Percentiles rank a stretch among this genome's conserved stretches.
These are phyloP conservation scores for Coniochaeta sp. DNA, from an alignment of 2,329 filamentous ascomycete genomes.

Conservation along the genomic window DNA sequence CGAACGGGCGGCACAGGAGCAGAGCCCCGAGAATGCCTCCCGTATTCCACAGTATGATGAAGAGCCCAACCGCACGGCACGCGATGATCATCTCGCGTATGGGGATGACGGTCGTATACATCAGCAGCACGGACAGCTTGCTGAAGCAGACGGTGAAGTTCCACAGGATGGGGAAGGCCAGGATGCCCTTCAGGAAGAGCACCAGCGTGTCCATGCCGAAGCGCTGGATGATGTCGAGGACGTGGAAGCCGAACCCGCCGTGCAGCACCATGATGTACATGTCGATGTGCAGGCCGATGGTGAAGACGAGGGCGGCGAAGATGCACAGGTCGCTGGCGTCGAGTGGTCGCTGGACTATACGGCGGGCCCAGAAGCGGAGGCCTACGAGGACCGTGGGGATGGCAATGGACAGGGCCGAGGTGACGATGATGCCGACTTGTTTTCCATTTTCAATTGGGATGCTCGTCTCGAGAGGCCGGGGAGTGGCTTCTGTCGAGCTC, in stretches of 20 bases:
- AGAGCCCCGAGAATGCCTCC: slow-evolving; percentile 18
- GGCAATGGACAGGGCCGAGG: background rate
- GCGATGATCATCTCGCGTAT: background rate
- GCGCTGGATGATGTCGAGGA: background rate
- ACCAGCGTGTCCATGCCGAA: slow-evolving; percentile 1
- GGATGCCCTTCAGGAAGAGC: slow-evolving; percentile 5
- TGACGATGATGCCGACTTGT: background rate
- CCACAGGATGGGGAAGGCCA: slow-evolving; percentile 3
- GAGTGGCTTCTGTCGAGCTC: no score
- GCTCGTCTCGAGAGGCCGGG: no score
- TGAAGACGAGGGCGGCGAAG: background rate
- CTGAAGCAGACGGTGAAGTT: background rate
- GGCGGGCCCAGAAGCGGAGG: background rate
- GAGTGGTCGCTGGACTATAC: background rate
- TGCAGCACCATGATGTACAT: slow-evolving; percentile 1
- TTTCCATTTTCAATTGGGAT: background rate
- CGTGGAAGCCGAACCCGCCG: slow-evolving; percentile 4
- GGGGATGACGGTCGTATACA: background rate
- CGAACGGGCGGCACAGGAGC: slow-evolving; percentile 26
- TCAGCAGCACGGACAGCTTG: background rate
- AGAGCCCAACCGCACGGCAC: background rate
- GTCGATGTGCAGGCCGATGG: slow-evolving; percentile 1
- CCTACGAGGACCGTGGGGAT: background rate
- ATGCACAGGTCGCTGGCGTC: background rate
- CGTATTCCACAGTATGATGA: slow-evolving; percentile 16